Base-by-base conservation (phyloP, 2,329 filamentous ascomycete genomes). In the Cladophialophora bantiana region DNA sequence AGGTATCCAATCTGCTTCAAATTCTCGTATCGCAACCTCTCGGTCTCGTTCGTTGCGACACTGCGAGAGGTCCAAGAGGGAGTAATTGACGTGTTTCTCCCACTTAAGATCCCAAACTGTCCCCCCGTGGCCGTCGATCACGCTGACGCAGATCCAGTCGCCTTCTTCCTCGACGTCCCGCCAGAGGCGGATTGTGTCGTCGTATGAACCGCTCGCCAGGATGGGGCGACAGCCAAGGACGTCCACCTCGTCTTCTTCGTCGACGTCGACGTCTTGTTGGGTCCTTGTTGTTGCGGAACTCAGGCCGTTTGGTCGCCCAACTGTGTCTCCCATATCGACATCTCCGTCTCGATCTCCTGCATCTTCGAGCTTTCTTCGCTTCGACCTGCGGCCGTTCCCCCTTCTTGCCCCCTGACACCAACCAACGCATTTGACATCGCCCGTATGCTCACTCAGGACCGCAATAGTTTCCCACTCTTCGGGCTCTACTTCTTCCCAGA, bases 381-480 rank as follows among this genome's bases (percentile, higher is more conserved):
- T 68, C 10, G 58, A 48, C 35, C 57, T 54, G 38, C 55, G 32
- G 15, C 62, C 61, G 34, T 64, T 60, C 34, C 66, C 55, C 45
- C 56, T 68, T n/a, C 48, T 20, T 4, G 67, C 70, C 61, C 89
- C 88, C 0, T 93, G 93, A 76, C 95, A 94, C 95, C 95, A 99
- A 2, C 89, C 88, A 1, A 99, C 92, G 70, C 89, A 92, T 78
- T 99, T 99, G 72, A 99, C 94, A 79, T 99, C 95, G 26, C 92
- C 94, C 55, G 94, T 91, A 77, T 99, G 95, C 80, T 98, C 95
- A 79, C 92, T 93, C 74, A 98, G 84, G 61, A 98, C 94, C 0
- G 94, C 95, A 15, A 98, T 89, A 1, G 95, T 98, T 84, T 99
- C 95, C 83, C 94, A 98, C 77, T 98, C 95, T 63, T 96, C 94